Evolutionary conservation across 306 rosid species (phyloP), one percentile per base, ranked within the genome.

Genomic region (Cicer bijugum): DNA sequence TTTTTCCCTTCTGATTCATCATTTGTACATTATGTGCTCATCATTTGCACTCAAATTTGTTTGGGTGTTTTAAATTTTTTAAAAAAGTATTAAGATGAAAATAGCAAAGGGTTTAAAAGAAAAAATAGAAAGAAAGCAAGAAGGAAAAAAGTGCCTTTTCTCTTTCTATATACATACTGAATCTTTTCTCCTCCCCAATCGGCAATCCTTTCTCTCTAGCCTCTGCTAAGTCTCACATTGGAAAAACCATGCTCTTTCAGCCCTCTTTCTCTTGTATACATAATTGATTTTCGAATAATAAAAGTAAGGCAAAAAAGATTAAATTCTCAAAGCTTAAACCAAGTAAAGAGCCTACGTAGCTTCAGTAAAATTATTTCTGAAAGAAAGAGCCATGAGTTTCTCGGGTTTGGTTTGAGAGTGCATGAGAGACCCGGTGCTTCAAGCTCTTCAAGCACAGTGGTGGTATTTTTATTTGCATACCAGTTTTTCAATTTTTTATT

Each of bases 331-430:
- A 57, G 14, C 40, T 20, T 57, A 23, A 23, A 57, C 8, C 10
- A 23, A 57, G 8, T 11, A 61, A 35, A n/a, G 45, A 61, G 11
- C 67, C 46, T 8, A n/a, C 14, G 67, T 37, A n/a, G n/a, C 23
- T 61, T n/a, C 4, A 7, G 45, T 61, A 37, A n/a, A 61, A 61
- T 15, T 37, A 38, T 20, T 37, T 37, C 23, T 14, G 45, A 12
- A 37, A 37, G 46, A 38, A 65, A 42, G 76, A 42, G 19, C 23
- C 5, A 10, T 12, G 20, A 23, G 37, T 71, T 55, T 9, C 38
- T 37, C 20, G 20, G 46, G 17, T 52, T 11, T 52, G 37, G 50
- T 52, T 51, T 52, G 75, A 70, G 51, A 70, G 48, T 16, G 75
- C 67, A 42, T 17, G 59, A 14, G 6, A 14, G 12, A 56, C 56